A percentile compares a stretch with the other conserved stretches of the same genome.
Evolutionary conservation across 2,329 filamentous ascomycete species (phyloP).

Genomic region (Trichoderma afroharzianum): DNA sequence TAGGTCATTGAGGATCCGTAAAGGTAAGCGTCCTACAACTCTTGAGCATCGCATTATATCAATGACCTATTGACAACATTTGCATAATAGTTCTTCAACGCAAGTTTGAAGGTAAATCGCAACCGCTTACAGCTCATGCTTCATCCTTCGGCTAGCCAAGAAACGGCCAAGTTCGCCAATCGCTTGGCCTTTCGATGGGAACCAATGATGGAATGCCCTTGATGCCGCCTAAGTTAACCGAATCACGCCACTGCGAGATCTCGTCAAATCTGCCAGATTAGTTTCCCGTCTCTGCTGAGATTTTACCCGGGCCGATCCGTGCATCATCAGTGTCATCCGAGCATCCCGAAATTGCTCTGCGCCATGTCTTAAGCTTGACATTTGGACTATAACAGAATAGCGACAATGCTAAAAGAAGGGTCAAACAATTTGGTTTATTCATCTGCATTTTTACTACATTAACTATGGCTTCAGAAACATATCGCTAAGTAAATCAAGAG

Average conservation of each 20-base stretch:
- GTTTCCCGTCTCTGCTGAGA: not conserved
- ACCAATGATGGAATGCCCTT: not conserved
- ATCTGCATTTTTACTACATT: not conserved
- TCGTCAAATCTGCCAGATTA: not conserved
- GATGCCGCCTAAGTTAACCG: not conserved
- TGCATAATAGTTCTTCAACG: not conserved
- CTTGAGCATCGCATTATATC: not conserved
- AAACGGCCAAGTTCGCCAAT: not conserved
- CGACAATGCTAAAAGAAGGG: not conserved
- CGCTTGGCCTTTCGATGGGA: not conserved
- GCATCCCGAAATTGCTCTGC: not conserved
- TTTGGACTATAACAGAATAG: too few species aligned
- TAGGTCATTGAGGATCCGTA: not conserved
- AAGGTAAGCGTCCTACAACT: not conserved
- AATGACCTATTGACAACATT: not conserved
- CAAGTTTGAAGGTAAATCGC: accelerated
- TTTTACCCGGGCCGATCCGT: not conserved
- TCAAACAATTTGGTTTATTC: not conserved
- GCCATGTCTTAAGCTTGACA: not conserved
- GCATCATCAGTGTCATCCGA: not conserved
- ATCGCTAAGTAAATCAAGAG: not conserved
- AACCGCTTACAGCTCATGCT: not conserved
- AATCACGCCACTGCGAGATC: not conserved
- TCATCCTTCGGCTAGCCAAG: not conserved
- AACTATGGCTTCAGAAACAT: not conserved